phyloP scores from a whole-genome alignment of 2,329 filamentous ascomycete genomes.

The Diaporthe citrichinensis region DNA sequence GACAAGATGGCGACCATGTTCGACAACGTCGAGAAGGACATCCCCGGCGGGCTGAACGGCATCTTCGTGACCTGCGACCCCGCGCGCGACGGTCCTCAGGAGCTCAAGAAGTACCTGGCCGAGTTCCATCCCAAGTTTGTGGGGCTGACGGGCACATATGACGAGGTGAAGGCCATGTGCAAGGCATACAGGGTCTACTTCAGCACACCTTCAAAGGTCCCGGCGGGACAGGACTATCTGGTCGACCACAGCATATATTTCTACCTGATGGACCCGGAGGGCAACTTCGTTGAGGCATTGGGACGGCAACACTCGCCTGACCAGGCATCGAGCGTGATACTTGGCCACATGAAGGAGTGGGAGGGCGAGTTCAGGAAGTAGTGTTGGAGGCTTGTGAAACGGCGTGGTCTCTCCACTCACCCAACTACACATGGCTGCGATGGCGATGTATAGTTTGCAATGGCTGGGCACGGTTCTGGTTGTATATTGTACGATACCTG shows the following conservation, averaged over 20 bases:
- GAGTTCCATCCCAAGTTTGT: conserved; percentile 93
- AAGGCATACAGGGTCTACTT: conserved; percentile 98
- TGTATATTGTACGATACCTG: conserved; percentile 22
- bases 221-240: conserved; percentile 95
- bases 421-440: not conserved
- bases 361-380: conserved; percentile 49
- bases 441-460: not conserved
- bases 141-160: conserved; percentile 92
- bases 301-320: conserved; percentile 94
- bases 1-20: conserved; percentile 99
- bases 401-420: conserved; percentile 34
- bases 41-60: conserved; percentile 73
- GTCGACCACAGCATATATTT: conserved; percentile 99
- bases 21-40: conserved; percentile 74
- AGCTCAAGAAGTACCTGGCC: conserved; percentile 85
- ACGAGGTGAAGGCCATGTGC: conserved; percentile 93
- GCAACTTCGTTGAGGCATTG: conserved; percentile 97
- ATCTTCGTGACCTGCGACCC: conserved; percentile 98
- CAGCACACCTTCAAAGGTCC: conserved; percentile 88
- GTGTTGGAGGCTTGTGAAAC: conserved; percentile 5
- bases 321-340: conserved; percentile 85
- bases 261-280: conserved; percentile 98
- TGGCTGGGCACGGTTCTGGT: not conserved
- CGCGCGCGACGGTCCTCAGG: conserved; percentile 86
- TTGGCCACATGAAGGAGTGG: conserved; percentile 84